Conservation (phyloP, 192 early-diverging fungal species). For the Thamnidium elegans region DNA sequence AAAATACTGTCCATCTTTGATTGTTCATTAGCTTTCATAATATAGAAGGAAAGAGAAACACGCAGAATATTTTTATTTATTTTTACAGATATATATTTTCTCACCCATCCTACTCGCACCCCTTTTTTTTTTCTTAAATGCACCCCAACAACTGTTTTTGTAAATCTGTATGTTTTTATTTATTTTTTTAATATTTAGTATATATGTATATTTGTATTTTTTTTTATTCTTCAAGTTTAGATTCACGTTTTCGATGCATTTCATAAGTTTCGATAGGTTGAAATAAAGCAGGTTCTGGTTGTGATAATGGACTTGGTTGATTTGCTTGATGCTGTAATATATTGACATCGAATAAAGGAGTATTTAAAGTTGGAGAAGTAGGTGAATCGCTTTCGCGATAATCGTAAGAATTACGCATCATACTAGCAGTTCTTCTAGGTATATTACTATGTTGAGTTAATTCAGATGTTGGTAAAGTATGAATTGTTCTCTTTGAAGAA, state of each 20-base stretch:
- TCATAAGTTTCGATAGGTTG: conserved; percentile 13
- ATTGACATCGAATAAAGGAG: conserved; percentile 17
- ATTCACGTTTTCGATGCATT: conserved; percentile 20
- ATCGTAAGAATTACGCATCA: conserved; percentile 12
- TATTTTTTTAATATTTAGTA: not conserved
- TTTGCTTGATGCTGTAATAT: conserved; percentile 1
- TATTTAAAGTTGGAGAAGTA: conserved; percentile 18
- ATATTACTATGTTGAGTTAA: conserved; percentile 9
- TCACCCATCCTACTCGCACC: too few relatives aligned
- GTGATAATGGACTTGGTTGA: not conserved
- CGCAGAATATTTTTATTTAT: not conserved
- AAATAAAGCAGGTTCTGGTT: conserved; percentile 4
- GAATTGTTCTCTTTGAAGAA: not conserved
- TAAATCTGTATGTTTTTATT: not conserved
- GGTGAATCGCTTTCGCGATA: conserved; percentile 13
- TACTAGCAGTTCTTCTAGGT: conserved; percentile 20
- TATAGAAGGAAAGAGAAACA: not conserved
- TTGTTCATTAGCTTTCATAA: not conserved
- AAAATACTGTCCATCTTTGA: too few relatives aligned
- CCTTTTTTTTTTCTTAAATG: too few relatives aligned
- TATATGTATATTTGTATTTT: conserved; percentile 1
- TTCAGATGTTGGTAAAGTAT: conserved; percentile 6
- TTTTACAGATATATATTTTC: too few relatives aligned
- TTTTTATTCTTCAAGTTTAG: conserved; percentile 19
- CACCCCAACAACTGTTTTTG: not conserved